Conservation (phyloP, 75 land plant genomes). For the Chamaecyparis obtusa region DNA sequence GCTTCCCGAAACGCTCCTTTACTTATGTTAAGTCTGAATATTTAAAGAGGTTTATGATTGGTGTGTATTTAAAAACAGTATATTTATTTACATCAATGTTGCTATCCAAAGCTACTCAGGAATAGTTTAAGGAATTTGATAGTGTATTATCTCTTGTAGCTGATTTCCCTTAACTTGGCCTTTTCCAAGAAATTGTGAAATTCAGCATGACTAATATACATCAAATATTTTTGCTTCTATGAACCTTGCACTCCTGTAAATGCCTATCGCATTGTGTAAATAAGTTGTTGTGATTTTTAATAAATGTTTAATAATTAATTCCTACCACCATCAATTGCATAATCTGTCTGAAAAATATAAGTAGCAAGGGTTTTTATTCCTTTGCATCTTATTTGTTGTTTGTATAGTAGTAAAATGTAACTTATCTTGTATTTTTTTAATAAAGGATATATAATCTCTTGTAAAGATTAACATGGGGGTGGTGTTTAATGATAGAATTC, state of each 20-base stretch:
- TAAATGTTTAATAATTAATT: no score
- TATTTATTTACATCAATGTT: neutral
- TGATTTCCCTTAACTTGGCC: neutral
- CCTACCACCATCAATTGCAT: neutral
- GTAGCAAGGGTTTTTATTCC: no score
- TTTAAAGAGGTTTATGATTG: neutral
- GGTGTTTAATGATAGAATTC: neutral
- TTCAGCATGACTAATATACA: neutral
- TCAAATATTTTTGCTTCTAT: neutral
- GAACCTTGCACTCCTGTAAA: neutral
- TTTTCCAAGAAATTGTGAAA: neutral
- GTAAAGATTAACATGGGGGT: neutral
- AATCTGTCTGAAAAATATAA: no score
- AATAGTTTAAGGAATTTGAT: neutral
- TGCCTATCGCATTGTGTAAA: neutral
- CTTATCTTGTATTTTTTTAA: neutral
- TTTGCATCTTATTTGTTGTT: neutral
- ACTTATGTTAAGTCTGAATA: neutral
- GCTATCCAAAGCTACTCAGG: neutral
- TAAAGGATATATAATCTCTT: neutral
- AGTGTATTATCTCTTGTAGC: neutral
- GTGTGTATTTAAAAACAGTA: no score
- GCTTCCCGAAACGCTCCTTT: neutral
- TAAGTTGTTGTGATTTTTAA: neutral
- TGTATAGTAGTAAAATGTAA: neutral